phyloP scores from a whole-genome alignment of 495 filamentous ascomycete species.

The Aspergillus heteromorphus region DNA sequence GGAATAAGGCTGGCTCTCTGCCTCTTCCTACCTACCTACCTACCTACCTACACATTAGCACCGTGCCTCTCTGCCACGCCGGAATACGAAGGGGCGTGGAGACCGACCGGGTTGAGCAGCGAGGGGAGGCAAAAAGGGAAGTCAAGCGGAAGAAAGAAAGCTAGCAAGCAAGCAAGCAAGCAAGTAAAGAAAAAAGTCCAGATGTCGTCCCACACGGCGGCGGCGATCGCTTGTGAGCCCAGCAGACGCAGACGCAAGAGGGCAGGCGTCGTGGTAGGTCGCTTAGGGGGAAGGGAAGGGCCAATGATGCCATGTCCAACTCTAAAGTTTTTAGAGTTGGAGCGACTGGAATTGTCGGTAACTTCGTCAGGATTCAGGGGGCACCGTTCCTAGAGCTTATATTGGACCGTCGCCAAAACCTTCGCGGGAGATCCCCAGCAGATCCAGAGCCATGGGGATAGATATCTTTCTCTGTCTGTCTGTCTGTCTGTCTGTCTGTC shows the following conservation, averaged over 20 bases:
- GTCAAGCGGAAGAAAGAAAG: neutral
- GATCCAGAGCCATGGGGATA: constrained; percentile 24
- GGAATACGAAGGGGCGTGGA: constrained; percentile 1
- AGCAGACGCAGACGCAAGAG: neutral
- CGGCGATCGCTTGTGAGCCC: neutral
- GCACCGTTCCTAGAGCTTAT: constrained; percentile 21
- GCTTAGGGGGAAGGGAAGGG: neutral
- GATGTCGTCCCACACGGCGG: constrained; percentile 1
- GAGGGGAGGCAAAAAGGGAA: neutral
- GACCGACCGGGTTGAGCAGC: neutral
- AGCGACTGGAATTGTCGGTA: constrained; percentile 19
- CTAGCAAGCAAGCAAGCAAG: too few relatives aligned
- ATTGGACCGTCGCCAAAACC: constrained; percentile 26
- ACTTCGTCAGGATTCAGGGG: constrained; percentile 20
- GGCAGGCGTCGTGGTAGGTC: too few relatives aligned
- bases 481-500: too few relatives aligned
- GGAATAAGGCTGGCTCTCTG: neutral
- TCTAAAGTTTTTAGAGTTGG: constrained; percentile 14
- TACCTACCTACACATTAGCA: too few relatives aligned
- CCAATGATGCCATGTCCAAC: constrained; percentile 7
- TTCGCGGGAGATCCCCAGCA: constrained; percentile 44
- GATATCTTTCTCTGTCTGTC: too few relatives aligned
- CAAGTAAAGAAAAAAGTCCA: too few relatives aligned
- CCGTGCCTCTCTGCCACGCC: neutral
- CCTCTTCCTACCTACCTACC: too few relatives aligned